Conservation (phyloP, 2,329 filamentous ascomycete species). For the Venturia effusa region DNA sequence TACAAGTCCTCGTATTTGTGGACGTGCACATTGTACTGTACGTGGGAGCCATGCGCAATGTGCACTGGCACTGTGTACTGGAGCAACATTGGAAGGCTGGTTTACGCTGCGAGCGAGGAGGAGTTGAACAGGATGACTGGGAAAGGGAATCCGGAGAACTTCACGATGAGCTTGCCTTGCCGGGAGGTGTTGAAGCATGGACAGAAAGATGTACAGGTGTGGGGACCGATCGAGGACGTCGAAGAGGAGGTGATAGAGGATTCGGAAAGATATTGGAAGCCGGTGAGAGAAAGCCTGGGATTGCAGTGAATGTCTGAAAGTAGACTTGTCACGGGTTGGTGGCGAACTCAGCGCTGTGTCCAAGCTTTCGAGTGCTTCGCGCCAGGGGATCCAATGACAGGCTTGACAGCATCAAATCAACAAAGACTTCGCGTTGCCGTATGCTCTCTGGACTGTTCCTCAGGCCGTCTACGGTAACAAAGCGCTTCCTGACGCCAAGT, state of each 20-base stretch:
- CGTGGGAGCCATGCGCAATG: constrained; percentile 48
- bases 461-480: background rate
- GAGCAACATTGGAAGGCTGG: constrained; percentile 42
- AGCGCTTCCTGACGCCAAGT: background rate
- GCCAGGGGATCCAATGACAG: background rate
- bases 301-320: background rate
- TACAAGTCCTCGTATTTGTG: constrained; percentile 39
- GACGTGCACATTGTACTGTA: constrained; percentile 39
- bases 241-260: constrained; percentile 35
- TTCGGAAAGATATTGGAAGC: constrained; percentile 35
- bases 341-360: background rate
- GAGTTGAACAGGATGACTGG: constrained; percentile 36
- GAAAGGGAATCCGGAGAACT: constrained; percentile 39
- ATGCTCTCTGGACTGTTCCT: background rate
- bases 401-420: background rate
- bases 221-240: constrained; percentile 37
- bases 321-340: background rate
- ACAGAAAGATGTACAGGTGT: constrained; percentile 39
- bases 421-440: background rate
- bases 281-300: constrained; percentile 11
- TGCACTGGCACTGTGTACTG: constrained; percentile 39
- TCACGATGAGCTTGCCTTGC: constrained; percentile 41
- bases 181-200: constrained; percentile 35
- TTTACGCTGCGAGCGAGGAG: constrained; percentile 41
- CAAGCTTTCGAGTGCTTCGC: background rate